Base-by-base conservation (phyloP, 1,139 yeast genomes). In the Oligophagozyma castellii region DNA sequence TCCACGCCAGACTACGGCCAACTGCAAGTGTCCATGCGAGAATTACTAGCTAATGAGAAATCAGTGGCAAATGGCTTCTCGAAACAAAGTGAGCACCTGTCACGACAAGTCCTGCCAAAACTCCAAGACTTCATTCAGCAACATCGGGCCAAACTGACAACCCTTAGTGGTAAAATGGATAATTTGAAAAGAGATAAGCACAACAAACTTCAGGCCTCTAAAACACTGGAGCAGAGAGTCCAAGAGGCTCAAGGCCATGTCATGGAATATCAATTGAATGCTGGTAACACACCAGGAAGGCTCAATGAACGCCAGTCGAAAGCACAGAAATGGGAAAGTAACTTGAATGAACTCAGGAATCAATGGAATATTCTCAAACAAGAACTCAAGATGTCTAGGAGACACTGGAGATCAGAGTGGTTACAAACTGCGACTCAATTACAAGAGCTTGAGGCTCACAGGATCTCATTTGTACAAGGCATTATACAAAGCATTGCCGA, bases 391-490 rank as follows among this genome's bases (percentile, higher is more conserved):
- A 46, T 51, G 1, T 44, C 78, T n/a, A 67, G 72, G 40, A 79
- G 74, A 24, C 60, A 67, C 5, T 89, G 86, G 79, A 65, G 71
- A 33, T 59, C 70, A 23, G 93, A 84, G 43, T 89, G 98, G 98
- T 63, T 67, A 31, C 55, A 62, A 13, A 64, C 81, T 1, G 67
- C 86, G 25, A 70, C 66, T 37, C 73, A 72, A 40, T 63, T 81
- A 36, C 93, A 86, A 53, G 71, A 64, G 35, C 56, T 81, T 38
- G 98, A 89, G 48, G 70, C 70, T 29, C 84, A 80, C 44, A 66
- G 94, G 38, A 71, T 84, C 31, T 78, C 78, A 43, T 67, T 75
- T 35, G 50, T 81, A 33, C 81, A 84, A 44, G 63, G 78, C 12
- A 80, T 77, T 44, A 55, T 92, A 38, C 92, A 94, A 76, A 78